These are phyloP conservation scores for Phoenix dactylifera DNA, from an alignment of 176 grass and related monocot genomes.

Conservation along the genomic window DNA sequence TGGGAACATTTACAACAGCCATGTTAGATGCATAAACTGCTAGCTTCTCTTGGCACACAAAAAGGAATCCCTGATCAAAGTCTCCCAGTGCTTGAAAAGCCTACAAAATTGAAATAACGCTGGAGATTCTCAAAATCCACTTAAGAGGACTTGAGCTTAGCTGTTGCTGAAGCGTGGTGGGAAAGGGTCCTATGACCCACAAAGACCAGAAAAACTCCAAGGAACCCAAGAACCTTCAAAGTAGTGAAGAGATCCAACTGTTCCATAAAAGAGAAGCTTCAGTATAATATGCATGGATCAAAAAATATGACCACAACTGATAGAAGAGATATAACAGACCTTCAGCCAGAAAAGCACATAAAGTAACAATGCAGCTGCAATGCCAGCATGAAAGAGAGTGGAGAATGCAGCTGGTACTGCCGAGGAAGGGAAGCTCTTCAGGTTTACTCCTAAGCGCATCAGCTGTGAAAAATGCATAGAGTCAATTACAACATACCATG, in stretches of 20 bases:
- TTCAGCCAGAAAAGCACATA: slow-evolving; percentile 96
- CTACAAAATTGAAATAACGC: slow-evolving; percentile 11
- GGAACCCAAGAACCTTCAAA: slow-evolving; percentile 62
- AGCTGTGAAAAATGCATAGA: slow-evolving; percentile 41
- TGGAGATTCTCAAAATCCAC: background rate
- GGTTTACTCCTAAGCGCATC: slow-evolving; percentile 55
- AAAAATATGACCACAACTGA: no score
- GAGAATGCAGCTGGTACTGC: slow-evolving; percentile 50
- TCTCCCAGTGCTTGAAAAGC: background rate
- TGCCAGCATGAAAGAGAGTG: slow-evolving; percentile 70
- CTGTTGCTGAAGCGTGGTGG: slow-evolving; percentile 31
- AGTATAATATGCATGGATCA: no score
- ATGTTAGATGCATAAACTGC: no score
- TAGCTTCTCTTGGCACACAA: no score
- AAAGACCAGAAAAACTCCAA: slow-evolving; percentile 62
- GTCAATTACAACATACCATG: no score
- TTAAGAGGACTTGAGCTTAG: slow-evolving; percentile 88
- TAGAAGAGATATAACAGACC: slow-evolving; percentile 29
- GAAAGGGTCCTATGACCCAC: slow-evolving; percentile 84
- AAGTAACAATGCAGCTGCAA: slow-evolving; percentile 71
- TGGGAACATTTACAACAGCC: no score
- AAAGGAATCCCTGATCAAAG: no score
- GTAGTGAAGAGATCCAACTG: slow-evolving; percentile 98
- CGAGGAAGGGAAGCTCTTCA: slow-evolving; percentile 77
- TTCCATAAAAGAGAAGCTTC: slow-evolving; percentile 4